These are phyloP conservation scores for Cystofilobasidium ferigula DNA, from an alignment of 768 basidiomycete genomes.

Conservation along the genomic window DNA sequence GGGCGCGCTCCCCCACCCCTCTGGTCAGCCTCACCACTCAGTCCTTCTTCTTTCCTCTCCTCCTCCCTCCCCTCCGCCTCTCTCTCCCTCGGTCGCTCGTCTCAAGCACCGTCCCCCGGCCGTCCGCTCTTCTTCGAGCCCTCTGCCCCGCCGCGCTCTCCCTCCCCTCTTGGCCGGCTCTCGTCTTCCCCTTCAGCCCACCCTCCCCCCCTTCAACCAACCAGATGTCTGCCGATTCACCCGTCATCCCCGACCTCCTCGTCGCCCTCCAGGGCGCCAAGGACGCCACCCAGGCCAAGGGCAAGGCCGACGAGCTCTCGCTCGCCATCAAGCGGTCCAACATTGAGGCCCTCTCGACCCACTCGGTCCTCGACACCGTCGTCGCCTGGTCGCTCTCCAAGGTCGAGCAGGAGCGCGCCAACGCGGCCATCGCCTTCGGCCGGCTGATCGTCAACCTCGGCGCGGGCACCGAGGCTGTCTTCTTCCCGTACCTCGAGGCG, in stretches of 20 bases:
- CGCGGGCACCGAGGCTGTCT: constrained; percentile 57
- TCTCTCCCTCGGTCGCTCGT: constrained; percentile 30
- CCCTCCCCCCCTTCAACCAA: constrained; percentile 33
- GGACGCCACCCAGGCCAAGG: constrained; percentile 24
- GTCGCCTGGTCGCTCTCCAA: constrained; percentile 41
- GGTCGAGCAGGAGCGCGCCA: constrained; percentile 35
- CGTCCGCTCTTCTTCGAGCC: constrained; percentile 17
- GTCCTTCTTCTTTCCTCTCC: background rate
- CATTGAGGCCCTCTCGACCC: constrained; percentile 19
- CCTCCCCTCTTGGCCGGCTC: background rate
- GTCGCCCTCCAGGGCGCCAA: constrained; percentile 19
- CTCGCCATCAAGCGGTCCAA: constrained; percentile 25
- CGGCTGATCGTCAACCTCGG: constrained; percentile 37
- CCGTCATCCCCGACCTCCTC: constrained; percentile 48
- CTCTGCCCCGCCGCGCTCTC: constrained; percentile 28
- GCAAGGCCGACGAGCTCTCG: constrained; percentile 26
- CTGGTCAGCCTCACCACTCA: constrained; percentile 2
- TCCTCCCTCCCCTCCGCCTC: constrained; percentile 8
- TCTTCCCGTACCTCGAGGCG: constrained; percentile 63
- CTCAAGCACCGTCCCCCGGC: constrained; percentile 28
- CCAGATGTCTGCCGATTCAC: constrained; percentile 37
- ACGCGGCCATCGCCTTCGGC: constrained; percentile 37
- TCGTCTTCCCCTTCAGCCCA: constrained; percentile 10
- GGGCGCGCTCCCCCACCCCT: background rate
- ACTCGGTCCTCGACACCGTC: constrained; percentile 50